Evolutionary conservation across 495 filamentous ascomycete genomes (phyloP).

Genomic region (Bacidia rubella): DNA sequence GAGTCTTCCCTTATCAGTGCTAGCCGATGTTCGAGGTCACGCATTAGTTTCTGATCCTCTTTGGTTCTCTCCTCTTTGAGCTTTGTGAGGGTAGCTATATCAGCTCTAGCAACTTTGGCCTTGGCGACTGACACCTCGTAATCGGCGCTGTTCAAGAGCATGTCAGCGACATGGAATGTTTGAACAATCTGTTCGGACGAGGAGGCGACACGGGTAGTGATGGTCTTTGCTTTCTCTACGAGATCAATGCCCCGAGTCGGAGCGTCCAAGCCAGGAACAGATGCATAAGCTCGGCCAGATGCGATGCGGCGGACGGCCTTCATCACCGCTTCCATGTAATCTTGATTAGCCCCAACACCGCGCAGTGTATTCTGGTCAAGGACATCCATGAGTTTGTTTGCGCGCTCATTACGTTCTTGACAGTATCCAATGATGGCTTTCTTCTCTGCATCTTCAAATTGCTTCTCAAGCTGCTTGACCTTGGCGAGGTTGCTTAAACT

Average conservation of each 20-base stretch:
- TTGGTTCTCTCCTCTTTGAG: constrained; percentile 37
- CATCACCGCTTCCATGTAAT: constrained; percentile 35
- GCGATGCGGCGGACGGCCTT: constrained; percentile 30
- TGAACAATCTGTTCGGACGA: constrained; percentile 39
- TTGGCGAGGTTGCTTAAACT: constrained; percentile 36
- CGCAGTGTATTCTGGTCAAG: constrained; percentile 40
- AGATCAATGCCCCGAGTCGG: constrained; percentile 32
- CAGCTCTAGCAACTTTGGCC: constrained; percentile 33
- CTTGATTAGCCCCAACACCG: constrained; percentile 39
- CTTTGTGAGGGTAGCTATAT: constrained; percentile 29
- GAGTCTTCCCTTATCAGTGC: constrained; percentile 20
- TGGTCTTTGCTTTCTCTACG: constrained; percentile 33
- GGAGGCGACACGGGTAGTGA: constrained; percentile 28
- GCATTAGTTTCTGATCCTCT: constrained; percentile 36
- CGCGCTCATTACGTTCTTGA: constrained; percentile 35
- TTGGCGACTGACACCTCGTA: constrained; percentile 41
- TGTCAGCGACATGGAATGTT: constrained; percentile 34
- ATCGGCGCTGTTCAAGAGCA: constrained; percentile 38
- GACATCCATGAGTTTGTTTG: constrained; percentile 39
- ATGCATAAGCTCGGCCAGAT: constrained; percentile 17
- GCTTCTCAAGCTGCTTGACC: constrained; percentile 35
- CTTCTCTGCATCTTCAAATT: constrained; percentile 41
- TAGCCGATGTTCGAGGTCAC: constrained; percentile 32
- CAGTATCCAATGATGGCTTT: constrained; percentile 37
- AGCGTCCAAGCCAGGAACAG: constrained; percentile 19